Conservation (phyloP, 2,329 filamentous ascomycete genomes). For the Polytolypa hystricis region DNA sequence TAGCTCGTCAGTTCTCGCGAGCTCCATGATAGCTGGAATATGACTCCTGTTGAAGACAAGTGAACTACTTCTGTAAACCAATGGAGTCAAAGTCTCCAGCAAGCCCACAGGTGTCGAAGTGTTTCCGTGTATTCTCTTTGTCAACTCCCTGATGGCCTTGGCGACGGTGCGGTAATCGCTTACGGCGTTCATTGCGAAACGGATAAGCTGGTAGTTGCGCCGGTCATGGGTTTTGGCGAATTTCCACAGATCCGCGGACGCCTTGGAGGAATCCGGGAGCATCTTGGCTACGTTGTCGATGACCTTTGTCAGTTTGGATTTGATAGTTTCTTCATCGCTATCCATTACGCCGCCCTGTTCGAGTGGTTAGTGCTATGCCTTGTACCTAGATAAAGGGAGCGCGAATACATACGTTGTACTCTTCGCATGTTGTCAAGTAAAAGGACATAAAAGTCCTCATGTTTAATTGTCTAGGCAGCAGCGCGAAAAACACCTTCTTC, state of each 20-base stretch:
- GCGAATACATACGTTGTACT: constrained; percentile 52
- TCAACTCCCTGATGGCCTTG: constrained; percentile 81
- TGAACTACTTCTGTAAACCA: constrained; percentile 73
- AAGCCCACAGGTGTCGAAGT: constrained; percentile 43
- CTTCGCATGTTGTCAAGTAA: constrained; percentile 77
- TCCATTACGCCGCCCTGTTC: constrained; percentile 61
- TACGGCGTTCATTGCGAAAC: constrained; percentile 71
- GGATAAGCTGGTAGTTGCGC: constrained; percentile 77
- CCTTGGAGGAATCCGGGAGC: constrained; percentile 63
- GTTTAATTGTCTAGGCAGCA: constrained; percentile 66
- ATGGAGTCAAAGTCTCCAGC: constrained; percentile 66
- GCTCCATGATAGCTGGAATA: constrained; percentile 78
- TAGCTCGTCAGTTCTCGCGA: constrained; percentile 71
- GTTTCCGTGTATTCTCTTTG: constrained; percentile 65
- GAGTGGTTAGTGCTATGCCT: constrained; percentile 4
- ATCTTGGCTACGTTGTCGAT: constrained; percentile 62
- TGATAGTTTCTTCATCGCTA: constrained; percentile 52
- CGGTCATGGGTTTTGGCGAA: constrained; percentile 89
- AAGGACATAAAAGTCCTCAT: constrained; percentile 61
- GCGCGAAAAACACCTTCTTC: constrained; percentile 77
- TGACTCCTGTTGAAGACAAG: constrained; percentile 93
- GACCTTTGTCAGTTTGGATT: constrained; percentile 58
- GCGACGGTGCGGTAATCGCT: constrained; percentile 87
- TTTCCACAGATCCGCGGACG: constrained; percentile 68
- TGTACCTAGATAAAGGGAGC: neutral